Percentiles rank a stretch among this genome's conserved stretches.
Conservation (phyloP, 202 grass and related monocot species). For the Eragrostis tef region DNA sequence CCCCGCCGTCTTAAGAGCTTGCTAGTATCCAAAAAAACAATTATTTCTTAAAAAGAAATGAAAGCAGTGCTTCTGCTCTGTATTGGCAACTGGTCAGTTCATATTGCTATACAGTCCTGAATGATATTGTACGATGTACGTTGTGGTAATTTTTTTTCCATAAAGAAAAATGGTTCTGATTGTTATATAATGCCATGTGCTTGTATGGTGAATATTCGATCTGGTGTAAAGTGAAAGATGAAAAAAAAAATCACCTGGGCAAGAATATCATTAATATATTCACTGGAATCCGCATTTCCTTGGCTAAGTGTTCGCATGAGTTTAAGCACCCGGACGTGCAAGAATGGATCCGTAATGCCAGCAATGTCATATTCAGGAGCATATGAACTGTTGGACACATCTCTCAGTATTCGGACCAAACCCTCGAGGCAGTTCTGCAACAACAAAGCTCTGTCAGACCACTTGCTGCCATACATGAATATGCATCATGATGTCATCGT, state of each 20-base stretch:
- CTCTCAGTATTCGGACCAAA: slow-evolving; percentile 87
- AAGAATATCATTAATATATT: slow-evolving; percentile 98
- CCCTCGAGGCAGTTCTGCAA: slow-evolving; percentile 84
- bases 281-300: slow-evolving; percentile 84
- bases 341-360: slow-evolving; percentile 97
- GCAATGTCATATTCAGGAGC: slow-evolving; percentile 95
- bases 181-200: slow-evolving; percentile 13
- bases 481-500: slow-evolving; percentile 12
- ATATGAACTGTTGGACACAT: slow-evolving; percentile 98
- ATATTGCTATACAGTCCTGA: slow-evolving; percentile 5
- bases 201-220: slow-evolving; percentile 1
- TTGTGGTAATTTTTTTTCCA: not conserved
- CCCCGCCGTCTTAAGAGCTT: not conserved
- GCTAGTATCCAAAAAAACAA: not conserved
- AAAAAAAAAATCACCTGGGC: slow-evolving; percentile 71
- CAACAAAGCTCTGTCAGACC: slow-evolving; percentile 51
- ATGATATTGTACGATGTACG: slow-evolving; percentile 28
- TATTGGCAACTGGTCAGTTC: not conserved
- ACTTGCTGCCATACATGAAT: slow-evolving; percentile 22
- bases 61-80: not conserved
- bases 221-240: slow-evolving; percentile 37
- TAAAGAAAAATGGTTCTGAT: slow-evolving; percentile 3
- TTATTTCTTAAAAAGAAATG: not conserved
- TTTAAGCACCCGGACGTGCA: slow-evolving; percentile 92
- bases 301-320: slow-evolving; percentile 74